Percentiles rank a stretch among this genome's conserved stretches.
phyloP scores from a whole-genome alignment of 768 basidiomycete genomes.

The Saitozyma podzolica region DNA sequence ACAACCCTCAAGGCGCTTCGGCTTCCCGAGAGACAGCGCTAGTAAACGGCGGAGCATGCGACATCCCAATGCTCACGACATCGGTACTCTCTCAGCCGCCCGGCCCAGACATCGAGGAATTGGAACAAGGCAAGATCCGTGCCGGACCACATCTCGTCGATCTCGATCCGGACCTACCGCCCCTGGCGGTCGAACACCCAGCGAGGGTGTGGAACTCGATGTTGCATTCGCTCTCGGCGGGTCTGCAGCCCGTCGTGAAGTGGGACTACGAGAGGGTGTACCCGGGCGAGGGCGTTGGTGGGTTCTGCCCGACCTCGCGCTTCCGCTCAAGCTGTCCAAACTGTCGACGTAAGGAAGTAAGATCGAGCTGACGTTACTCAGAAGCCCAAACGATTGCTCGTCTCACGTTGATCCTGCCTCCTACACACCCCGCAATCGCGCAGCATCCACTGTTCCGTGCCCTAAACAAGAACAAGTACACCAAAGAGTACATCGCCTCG shows the following conservation, averaged over 20 bases:
- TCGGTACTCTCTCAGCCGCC: no score
- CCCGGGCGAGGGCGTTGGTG: not conserved
- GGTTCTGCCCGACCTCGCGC: no score
- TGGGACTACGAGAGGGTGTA: constrained; percentile 34
- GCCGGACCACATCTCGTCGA: constrained; percentile 15
- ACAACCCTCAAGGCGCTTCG: not conserved
- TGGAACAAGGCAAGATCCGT: constrained; percentile 8
- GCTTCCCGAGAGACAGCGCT: no score
- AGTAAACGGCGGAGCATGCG: no score
- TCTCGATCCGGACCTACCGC: constrained; percentile 31
- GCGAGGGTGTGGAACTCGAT: constrained; percentile 40
- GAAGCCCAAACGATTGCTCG: constrained; percentile 9
- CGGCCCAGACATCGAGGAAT: not conserved
- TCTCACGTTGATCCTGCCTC: constrained; percentile 31
- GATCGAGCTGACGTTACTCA: constrained; percentile 6
- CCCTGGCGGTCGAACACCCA: constrained; percentile 37
- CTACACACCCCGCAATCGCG: constrained; percentile 25
- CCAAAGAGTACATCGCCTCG: constrained; percentile 27
- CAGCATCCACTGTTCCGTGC: constrained; percentile 23
- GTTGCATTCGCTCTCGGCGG: constrained; percentile 22
- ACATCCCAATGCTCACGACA: no score
- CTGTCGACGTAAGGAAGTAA: not conserved
- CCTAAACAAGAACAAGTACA: constrained; percentile 26
- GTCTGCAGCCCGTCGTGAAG: constrained; percentile 32
- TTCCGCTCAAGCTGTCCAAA: no score